phyloP scores from a whole-genome alignment of 2,329 filamentous ascomycete species.

The Ophiostoma angusticollis region DNA sequence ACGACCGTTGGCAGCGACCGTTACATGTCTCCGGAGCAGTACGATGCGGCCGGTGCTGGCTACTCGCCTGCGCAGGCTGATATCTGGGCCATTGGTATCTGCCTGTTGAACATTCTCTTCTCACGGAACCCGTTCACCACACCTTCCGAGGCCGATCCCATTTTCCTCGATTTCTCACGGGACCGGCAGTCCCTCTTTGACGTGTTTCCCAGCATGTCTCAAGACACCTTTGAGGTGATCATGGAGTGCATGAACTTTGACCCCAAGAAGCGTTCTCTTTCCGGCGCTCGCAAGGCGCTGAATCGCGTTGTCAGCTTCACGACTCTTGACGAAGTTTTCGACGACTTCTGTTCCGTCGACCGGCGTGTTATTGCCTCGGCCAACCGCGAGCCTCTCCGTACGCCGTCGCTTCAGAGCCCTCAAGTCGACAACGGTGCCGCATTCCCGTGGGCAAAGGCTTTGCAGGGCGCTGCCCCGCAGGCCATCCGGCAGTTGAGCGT shows the following conservation, averaged over 20 bases:
- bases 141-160: conserved; percentile 76
- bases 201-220: conserved; percentile 96
- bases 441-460: conserved; percentile 89
- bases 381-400: conserved; percentile 89
- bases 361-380: conserved; percentile 66
- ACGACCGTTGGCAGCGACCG: conserved; percentile 91
- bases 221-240: conserved; percentile 93
- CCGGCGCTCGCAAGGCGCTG: conserved; percentile 65
- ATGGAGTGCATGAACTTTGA: conserved; percentile 83
- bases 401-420: conserved; percentile 85
- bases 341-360: conserved; percentile 85
- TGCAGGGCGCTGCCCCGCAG: conserved; percentile 62
- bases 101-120: conserved; percentile 90
- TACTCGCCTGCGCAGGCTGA: conserved; percentile 92
- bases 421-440: conserved; percentile 59
- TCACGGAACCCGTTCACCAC: conserved; percentile 91
- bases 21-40: conserved; percentile 98
- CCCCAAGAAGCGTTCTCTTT: conserved; percentile 73
- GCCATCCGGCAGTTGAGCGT: conserved; percentile 71
- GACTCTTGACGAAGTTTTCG: conserved; percentile 76
- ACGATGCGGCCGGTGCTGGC: conserved; percentile 72
- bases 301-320: conserved; percentile 79
- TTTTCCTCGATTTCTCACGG: conserved; percentile 85
- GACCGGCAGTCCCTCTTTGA: conserved; percentile 96
- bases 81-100: conserved; percentile 95